Conservation (phyloP, 2,329 filamentous ascomycete species). For the Lachnellula occidentalis region DNA sequence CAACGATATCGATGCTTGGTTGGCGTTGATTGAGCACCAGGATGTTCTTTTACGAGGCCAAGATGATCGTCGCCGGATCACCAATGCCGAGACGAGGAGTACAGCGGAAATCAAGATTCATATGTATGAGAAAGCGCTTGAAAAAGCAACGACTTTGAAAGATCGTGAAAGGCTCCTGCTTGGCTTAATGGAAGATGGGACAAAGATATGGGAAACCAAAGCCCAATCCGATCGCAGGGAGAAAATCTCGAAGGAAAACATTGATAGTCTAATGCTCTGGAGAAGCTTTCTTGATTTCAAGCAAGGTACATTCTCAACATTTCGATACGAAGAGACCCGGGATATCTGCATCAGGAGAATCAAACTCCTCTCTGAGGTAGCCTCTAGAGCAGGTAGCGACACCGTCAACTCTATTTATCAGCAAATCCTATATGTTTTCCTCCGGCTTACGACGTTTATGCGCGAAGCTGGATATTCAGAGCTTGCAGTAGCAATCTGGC, state of each 20-base stretch:
- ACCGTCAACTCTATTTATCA: constrained; percentile 26
- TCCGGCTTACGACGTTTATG: constrained; percentile 69
- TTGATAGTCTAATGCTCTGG: constrained; percentile 63
- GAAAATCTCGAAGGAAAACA: constrained; percentile 49
- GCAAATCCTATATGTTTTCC: constrained; percentile 61
- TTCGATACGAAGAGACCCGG: constrained; percentile 63
- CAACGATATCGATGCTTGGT: constrained; percentile 65
- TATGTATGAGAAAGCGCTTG: constrained; percentile 72
- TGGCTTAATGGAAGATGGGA: constrained; percentile 67
- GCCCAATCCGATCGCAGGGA: constrained; percentile 61
- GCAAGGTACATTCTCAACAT: constrained; percentile 61
- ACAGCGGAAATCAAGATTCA: constrained; percentile 75
- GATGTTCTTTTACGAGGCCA: constrained; percentile 55
- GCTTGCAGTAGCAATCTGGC: constrained; percentile 74
- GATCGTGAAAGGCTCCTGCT: constrained; percentile 58
- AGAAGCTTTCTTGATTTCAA: constrained; percentile 65
- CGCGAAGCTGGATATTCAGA: constrained; percentile 75
- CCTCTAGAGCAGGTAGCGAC: constrained; percentile 4
- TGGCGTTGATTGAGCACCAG: constrained; percentile 75
- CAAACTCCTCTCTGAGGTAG: constrained; percentile 35
- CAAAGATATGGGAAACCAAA: constrained; percentile 65
- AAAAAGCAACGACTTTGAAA: constrained; percentile 41
- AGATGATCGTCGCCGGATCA: constrained; percentile 42
- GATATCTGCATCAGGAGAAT: constrained; percentile 55
- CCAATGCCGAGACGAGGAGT: constrained; percentile 58